Evolutionary conservation across 1,284 basidiomycete species (phyloP).

Genomic region (Exobasidium cylindrosporum): DNA sequence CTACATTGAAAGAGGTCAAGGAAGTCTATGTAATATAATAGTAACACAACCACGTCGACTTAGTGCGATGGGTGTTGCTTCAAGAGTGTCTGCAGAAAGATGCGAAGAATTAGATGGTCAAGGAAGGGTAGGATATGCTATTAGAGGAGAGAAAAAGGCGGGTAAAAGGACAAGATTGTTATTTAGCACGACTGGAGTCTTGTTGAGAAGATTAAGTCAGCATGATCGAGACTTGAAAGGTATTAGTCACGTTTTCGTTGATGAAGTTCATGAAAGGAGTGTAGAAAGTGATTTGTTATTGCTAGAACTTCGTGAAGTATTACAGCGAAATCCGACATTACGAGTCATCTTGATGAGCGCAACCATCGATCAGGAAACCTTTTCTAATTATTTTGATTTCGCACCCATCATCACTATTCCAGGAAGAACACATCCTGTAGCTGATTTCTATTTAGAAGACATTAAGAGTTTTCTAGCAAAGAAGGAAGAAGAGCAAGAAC

Average conservation of each 20-base stretch:
- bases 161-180: constrained; percentile 63
- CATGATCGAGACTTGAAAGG: constrained; percentile 70
- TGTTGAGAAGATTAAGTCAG: constrained; percentile 70
- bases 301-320: constrained; percentile 74
- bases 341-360: constrained; percentile 66
- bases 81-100: constrained; percentile 80
- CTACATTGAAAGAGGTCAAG: constrained; percentile 66
- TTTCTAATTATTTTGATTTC: constrained; percentile 52
- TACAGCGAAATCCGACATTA: constrained; percentile 68
- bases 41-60: constrained; percentile 87
- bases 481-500: constrained; percentile 60
- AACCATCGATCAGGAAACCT: constrained; percentile 36
- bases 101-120: constrained; percentile 66
- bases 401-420: constrained; percentile 81
- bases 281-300: constrained; percentile 86
- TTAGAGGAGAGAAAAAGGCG: constrained; percentile 80
- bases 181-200: constrained; percentile 90
- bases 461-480: constrained; percentile 52
- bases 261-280: constrained; percentile 89
- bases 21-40: constrained; percentile 73
- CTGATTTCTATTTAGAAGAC: constrained; percentile 52
- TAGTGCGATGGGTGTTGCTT: constrained; percentile 82
- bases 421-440: constrained; percentile 59
- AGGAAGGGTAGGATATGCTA: constrained; percentile 80
- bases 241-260: constrained; percentile 82